Base-by-base conservation (phyloP, 1,284 basidiomycete genomes). In the Moniliophthora roreri region DNA sequence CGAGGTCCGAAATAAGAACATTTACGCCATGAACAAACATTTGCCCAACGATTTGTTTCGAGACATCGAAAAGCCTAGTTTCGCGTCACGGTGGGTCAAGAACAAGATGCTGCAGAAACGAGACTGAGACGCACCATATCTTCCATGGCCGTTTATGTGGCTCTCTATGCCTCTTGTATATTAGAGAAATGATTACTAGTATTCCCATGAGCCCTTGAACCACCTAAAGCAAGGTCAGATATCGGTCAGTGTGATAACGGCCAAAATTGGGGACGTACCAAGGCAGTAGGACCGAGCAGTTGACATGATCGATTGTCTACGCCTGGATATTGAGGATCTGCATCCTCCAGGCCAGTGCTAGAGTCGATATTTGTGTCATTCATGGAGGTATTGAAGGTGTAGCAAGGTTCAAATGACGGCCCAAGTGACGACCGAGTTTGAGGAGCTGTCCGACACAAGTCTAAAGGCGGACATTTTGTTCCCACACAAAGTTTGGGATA, bases 11-110 rank as follows among this genome's bases (percentile, higher is more conserved):
- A 55, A 93, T 85, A 38, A 95, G 72, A 20, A 98, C 80, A 68
- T 98, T 98, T 44, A 89, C 76, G 3, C 81, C 83, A 66, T 98
- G 96, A 3, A 98, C 85, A 62, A 95, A 91, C 70, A 91, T 81
- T 67, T 98, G 94, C 32, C 95, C 95, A 20, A 91, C 80, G 44
- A 98, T 75, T 75, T 99, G 96, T 69, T 98, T 96, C 7, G 85
- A 87, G 3, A 96, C 89, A 63, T 96, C 94, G 66, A 90, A 92
- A 35, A 89, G 66, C 92, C 89, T 91, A 42, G 52, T 34, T 24
- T 16, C 11, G 39, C 41, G 50, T 39, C 39, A 55, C 42, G 50
- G 37, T 36, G 50, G 40, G 55, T 55, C 38, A 57, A 55, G 34
- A 20, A 34, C 18, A 23, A 34, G 38, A 4, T 28, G 38, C 23